These are phyloP conservation scores for Lipomyces kockii DNA, from an alignment of 805 yeast genomes.

Conservation along the genomic window DNA sequence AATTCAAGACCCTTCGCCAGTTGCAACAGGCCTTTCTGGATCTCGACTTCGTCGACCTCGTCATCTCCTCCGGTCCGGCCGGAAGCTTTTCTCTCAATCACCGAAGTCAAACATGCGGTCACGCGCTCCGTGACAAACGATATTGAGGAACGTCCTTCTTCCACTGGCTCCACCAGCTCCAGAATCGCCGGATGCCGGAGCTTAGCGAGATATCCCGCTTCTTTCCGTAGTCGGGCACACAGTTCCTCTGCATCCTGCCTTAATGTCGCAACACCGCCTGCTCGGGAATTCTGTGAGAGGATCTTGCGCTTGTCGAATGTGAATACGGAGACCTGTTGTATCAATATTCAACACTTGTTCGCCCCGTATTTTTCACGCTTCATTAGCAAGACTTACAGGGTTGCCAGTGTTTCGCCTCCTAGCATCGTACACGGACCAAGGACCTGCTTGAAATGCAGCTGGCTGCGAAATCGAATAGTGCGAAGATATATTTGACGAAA, in stretches of 20 bases:
- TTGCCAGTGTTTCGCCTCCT: conserved; percentile 63
- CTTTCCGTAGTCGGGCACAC: conserved; percentile 66
- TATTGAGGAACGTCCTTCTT: conserved; percentile 77
- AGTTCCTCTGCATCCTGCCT: conserved; percentile 61
- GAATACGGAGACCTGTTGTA: conserved; percentile 71
- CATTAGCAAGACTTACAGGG: conserved; percentile 37
- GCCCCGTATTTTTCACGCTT: no score
- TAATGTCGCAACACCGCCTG: conserved; percentile 58
- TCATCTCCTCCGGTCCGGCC: conserved; percentile 42
- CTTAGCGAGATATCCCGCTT: conserved; percentile 73
- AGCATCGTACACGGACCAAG: conserved; percentile 89
- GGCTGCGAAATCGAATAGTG: conserved; percentile 69
- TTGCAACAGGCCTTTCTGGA: conserved; percentile 80
- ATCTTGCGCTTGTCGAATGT: conserved; percentile 81
- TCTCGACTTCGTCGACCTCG: conserved; percentile 58
- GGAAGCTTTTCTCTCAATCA: conserved; percentile 45
- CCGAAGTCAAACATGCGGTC: conserved; percentile 56
- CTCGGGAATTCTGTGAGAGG: conserved; percentile 58
- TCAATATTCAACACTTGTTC: conserved; percentile 3
- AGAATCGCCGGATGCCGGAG: conserved; percentile 88
- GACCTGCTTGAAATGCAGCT: conserved; percentile 73
- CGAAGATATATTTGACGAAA: conserved; percentile 34
- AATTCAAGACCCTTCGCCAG: conserved; percentile 78
- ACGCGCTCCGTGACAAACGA: conserved; percentile 86
- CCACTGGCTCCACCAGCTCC: conserved; percentile 84